Evolutionary conservation across 2,329 filamentous ascomycete species (phyloP), one percentile per base, ranked within the genome.

Genomic region (Fusarium stilboides): DNA sequence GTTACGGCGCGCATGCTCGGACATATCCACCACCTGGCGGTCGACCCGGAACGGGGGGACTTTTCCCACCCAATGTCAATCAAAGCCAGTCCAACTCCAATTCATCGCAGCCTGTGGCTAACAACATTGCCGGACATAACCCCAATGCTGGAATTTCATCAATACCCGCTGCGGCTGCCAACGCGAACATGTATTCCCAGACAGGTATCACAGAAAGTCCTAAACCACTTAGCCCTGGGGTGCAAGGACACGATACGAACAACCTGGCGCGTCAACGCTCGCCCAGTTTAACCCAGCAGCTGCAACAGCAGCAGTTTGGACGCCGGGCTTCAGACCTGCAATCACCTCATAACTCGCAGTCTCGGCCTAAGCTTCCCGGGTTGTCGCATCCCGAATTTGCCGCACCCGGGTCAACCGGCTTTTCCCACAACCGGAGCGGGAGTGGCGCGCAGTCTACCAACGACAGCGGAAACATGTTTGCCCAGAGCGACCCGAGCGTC

Each of bases 191-290:
- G 69, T 97, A 93, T 76, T 87, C 89, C 10, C 90, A 94, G 68
- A 87, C 88, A 55, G 87, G 83, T 61, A 92, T 97, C 83, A 96
- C 92, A 5, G 94, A 97, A 79, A 97, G 93, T 70, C 94, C 94
- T 0, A 97, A 94, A 76, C 91, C 94, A 6, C 83, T 97, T 40
- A 94, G 91, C 63, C 91, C 92, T n/a, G 85, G 85, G 19, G 83
- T 80, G 28, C 73, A 85, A 76, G 76, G 85, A 20, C 83, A 91
- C 50, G 88, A 88, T 69, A 79, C 85, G 17, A 79, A 81, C 51
- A 81, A 77, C 31, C 79, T 86, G 36, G 74, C 82, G 42, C 85
- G 88, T 59, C 89, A 90, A 67, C 85, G 88, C 56, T 92, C 89
- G 33, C 89, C 90, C n/a, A 91, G 86, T 76, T 78, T 91, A 65